phyloP scores from a whole-genome alignment of 371 early-diverging fungal genomes.

The Mucor racemosus region DNA sequence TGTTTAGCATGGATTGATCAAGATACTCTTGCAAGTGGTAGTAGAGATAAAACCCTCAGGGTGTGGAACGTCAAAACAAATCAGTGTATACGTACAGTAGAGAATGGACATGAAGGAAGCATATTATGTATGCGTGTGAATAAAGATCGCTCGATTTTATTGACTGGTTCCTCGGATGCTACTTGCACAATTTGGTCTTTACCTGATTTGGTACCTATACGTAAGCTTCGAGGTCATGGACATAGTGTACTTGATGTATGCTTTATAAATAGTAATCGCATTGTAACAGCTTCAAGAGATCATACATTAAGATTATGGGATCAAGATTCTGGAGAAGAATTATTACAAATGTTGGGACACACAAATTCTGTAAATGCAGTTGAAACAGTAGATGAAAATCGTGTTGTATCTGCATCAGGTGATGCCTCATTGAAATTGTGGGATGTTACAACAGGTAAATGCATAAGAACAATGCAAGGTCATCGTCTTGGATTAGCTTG shows the following conservation, averaged over 20 bases:
- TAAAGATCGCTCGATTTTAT: constrained; percentile 77
- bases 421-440: constrained; percentile 88
- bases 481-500: constrained; percentile 91
- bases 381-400: constrained; percentile 60
- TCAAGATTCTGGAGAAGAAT: constrained; percentile 48
- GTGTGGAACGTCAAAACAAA: constrained; percentile 79
- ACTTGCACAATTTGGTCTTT: constrained; percentile 90
- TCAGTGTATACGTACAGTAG: constrained; percentile 60
- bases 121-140: constrained; percentile 89
- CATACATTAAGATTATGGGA: constrained; percentile 56
- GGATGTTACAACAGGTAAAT: constrained; percentile 74
- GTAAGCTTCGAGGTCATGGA: constrained; percentile 71
- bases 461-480: constrained; percentile 68
- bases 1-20: constrained; percentile 82
- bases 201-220: constrained; percentile 39
- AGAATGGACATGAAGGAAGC: constrained; percentile 74
- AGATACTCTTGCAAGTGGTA: constrained; percentile 87
- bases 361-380: constrained; percentile 90
- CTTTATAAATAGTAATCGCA: constrained; percentile 61
- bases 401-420: constrained; percentile 88
- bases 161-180: constrained; percentile 92
- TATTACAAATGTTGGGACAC: constrained; percentile 80
- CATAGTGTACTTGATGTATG: constrained; percentile 84
- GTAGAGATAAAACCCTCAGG: constrained; percentile 88
- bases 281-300: constrained; percentile 88